phyloP scores from a whole-genome alignment of 2,329 filamentous ascomycete genomes.

The Aspergillus ruber region DNA sequence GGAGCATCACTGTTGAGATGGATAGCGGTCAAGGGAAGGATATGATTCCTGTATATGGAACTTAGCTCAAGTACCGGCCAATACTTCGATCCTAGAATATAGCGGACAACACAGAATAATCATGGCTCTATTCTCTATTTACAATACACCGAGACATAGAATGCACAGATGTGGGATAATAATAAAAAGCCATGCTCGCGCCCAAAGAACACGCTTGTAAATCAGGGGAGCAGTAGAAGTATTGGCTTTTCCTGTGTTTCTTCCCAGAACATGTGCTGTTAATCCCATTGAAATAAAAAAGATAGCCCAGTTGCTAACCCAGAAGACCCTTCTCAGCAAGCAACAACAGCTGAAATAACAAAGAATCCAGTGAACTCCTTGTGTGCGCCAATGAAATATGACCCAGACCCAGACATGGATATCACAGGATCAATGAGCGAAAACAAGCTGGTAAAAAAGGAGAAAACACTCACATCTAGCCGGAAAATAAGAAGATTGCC shows the following conservation, averaged over 20 bases:
- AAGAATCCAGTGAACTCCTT: slow-evolving; percentile 12
- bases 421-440: slow-evolving; percentile 15
- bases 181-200: background rate
- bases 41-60: background rate
- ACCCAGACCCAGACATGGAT: slow-evolving; percentile 19
- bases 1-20: too few species aligned
- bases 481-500: background rate
- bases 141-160: background rate
- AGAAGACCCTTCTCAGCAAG: background rate
- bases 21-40: background rate
- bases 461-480: slow-evolving; percentile 6
- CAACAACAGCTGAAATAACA: slow-evolving; percentile 3
- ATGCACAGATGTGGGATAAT: background rate
- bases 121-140: background rate
- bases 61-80: too few species aligned
- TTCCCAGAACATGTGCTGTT: background rate
- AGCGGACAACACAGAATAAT: background rate
- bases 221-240: background rate
- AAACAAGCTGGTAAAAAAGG: slow-evolving; percentile 6
- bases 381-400: slow-evolving; percentile 15
- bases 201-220: too few species aligned
- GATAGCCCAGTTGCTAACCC: background rate
- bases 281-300: background rate
- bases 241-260: background rate
- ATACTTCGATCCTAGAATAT: too few species aligned